Base-by-base conservation (phyloP, 805 yeast genomes). In the Candida ponderosae region DNA sequence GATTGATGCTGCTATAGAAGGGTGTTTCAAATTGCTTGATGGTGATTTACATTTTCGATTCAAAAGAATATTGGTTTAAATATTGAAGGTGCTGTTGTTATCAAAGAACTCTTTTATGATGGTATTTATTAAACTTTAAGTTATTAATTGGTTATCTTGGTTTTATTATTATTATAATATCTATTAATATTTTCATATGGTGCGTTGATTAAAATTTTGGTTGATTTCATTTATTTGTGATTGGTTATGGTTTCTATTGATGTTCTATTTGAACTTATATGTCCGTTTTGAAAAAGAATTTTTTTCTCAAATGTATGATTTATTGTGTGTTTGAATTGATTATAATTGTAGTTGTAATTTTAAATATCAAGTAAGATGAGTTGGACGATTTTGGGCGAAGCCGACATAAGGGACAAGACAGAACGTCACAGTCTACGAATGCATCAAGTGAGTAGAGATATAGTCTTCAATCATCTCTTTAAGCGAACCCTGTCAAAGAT, bases 111-210 rank as follows among this genome's bases (percentile, higher is more conserved):
- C 7, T 8, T 21, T 21, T 7, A 21, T 21, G 24, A 10, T 21
- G 24, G 10, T 24, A 7, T 7, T 21, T 21, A 21, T 21, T 9
- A 21, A 7, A 7, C 6, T 9, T 21, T 9, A 7, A 7, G 9
- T 21, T 9, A 21, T 21, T 21, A 21, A 21, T 21, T 21, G 6
- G 28, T 15, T 30, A 11, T 18, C 21, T 30, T 24, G 6, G 21
- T 10, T 20, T 20, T 16, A 29, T 29, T 31, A 23, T 23, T 19
- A 20, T 17, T 28, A 33, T 33, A 27, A 33, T 31, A 32, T 24
- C 18, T 28, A 29, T 33, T 23, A 31, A 18, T 34, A 29, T 29
- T 37, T 32, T 33, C 24, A 24, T 38, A 42, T 42, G 45, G 40
- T 42, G 45, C 39, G 39, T 42, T 41, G 27, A n/a, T 24, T 24